These are phyloP conservation scores for Xylogone sp. DNA, from an alignment of 2,329 filamentous ascomycete species.

Conservation along the genomic window DNA sequence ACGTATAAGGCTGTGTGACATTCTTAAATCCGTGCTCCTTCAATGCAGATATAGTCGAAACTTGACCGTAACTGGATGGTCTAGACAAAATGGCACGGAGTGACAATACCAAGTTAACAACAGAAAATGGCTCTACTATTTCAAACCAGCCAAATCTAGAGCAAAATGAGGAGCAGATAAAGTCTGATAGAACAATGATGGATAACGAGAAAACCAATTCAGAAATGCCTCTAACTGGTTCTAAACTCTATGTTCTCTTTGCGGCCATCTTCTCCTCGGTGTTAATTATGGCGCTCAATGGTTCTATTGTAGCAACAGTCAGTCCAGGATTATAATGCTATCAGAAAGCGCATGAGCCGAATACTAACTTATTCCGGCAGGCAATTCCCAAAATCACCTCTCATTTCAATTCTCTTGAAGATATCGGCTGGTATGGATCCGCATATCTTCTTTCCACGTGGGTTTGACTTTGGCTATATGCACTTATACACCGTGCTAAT, in stretches of 20 bases:
- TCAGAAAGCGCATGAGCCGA: background rate
- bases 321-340: background rate
- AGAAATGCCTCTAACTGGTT: background rate
- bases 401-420: slow-evolving; percentile 31
- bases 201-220: background rate
- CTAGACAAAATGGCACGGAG: background rate
- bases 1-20: background rate
- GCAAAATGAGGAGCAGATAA: too few species aligned
- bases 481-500: background rate
- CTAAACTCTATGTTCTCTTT: background rate
- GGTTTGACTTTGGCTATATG: background rate
- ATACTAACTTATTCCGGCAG: background rate
- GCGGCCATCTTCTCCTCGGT: background rate
- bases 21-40: background rate
- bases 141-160: too few species aligned
- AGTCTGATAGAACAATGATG: too few species aligned
- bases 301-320: background rate
- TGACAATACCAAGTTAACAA: background rate
- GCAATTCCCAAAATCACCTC: slow-evolving; percentile 35
- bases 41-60: background rate
- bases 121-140: background rate
- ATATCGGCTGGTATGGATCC: slow-evolving; percentile 33
- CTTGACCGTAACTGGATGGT: background rate
- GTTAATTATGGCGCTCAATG: background rate
- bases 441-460: slow-evolving; percentile 25